Conservation (phyloP, 2,329 filamentous ascomycete genomes). For the Escovopsis sp. region DNA sequence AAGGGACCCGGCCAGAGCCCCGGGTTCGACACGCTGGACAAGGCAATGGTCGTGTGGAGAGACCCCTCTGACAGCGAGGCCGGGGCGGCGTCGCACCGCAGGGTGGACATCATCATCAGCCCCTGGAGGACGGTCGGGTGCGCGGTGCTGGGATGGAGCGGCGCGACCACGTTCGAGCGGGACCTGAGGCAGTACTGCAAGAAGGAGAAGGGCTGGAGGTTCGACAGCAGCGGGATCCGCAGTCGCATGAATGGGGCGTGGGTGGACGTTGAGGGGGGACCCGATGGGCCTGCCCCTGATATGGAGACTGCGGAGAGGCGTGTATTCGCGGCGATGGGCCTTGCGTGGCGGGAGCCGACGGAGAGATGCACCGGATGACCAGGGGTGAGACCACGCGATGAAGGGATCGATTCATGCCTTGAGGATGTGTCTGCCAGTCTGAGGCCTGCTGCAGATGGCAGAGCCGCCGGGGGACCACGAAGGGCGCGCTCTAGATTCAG, state of each 20-base stretch:
- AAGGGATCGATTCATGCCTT: too few species aligned
- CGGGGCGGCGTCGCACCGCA: conserved; percentile 43
- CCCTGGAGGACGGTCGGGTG: conserved; percentile 85
- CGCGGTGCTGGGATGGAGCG: conserved; percentile 76
- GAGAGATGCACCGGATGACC: conserved; percentile 52
- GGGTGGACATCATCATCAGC: conserved; percentile 83
- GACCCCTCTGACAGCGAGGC: conserved; percentile 5
- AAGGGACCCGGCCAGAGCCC: conserved; percentile 30
- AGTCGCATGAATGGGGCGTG: conserved; percentile 48
- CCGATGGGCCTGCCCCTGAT: conserved; percentile 34
- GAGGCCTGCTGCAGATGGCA: too few species aligned
- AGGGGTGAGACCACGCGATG: not conserved
- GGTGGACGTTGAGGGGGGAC: conserved; percentile 54
- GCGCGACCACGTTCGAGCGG: conserved; percentile 78
- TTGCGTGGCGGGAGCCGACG: conserved; percentile 51
- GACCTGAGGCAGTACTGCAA: conserved; percentile 74
- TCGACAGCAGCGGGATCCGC: conserved; percentile 79
- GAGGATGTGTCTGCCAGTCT: too few species aligned
- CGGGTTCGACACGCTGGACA: conserved; percentile 81
- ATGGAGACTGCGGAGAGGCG: conserved; percentile 63
- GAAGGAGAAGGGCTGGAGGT: conserved; percentile 59
- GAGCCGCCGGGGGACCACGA: too few species aligned
- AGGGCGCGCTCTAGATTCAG: too few species aligned
- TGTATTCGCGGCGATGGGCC: conserved; percentile 62
- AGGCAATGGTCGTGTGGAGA: conserved; percentile 88